phyloP scores from a whole-genome alignment of 2,329 filamentous ascomycete species.

The Diplodia intermedia region DNA sequence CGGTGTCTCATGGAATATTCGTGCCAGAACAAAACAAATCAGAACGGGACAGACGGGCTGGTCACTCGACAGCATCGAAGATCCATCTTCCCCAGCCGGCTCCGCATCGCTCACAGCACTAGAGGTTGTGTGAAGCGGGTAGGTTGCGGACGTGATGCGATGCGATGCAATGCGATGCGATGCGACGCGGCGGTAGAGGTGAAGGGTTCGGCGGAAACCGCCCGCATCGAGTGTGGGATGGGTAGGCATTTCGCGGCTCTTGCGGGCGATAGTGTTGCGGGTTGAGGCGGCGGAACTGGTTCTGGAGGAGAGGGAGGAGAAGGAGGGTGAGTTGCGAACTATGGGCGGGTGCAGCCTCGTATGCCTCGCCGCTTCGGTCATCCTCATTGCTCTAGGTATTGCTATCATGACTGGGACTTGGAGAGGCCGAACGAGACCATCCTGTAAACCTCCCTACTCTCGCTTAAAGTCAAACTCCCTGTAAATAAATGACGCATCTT shows the following conservation, averaged over 20 bases:
- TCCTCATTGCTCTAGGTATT: too few relatives aligned
- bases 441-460: too few relatives aligned
- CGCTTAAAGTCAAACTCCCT: too few relatives aligned
- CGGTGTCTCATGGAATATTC: too few relatives aligned
- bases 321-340: background rate
- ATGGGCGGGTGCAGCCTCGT: background rate
- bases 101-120: too few relatives aligned
- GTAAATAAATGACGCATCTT: background rate
- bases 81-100: slow-evolving; percentile 39
- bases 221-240: slow-evolving; percentile 36
- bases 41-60: slow-evolving; percentile 25
- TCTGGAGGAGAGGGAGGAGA: slow-evolving; percentile 25
- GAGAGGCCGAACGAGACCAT: too few relatives aligned
- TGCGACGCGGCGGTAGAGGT: slow-evolving; percentile 32
- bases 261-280: slow-evolving; percentile 43
- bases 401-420: too few relatives aligned
- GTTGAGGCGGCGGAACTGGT: slow-evolving; percentile 44
- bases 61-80: slow-evolving; percentile 34
- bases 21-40: too few relatives aligned
- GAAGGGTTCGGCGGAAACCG: too few relatives aligned
- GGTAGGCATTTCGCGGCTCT: slow-evolving; percentile 46
- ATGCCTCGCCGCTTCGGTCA: too few relatives aligned
- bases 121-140: background rate
- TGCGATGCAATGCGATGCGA: too few relatives aligned
- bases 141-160: background rate